These are phyloP conservation scores for Ceratonia siliqua DNA, from an alignment of 306 rosid genomes.

Conservation along the genomic window DNA sequence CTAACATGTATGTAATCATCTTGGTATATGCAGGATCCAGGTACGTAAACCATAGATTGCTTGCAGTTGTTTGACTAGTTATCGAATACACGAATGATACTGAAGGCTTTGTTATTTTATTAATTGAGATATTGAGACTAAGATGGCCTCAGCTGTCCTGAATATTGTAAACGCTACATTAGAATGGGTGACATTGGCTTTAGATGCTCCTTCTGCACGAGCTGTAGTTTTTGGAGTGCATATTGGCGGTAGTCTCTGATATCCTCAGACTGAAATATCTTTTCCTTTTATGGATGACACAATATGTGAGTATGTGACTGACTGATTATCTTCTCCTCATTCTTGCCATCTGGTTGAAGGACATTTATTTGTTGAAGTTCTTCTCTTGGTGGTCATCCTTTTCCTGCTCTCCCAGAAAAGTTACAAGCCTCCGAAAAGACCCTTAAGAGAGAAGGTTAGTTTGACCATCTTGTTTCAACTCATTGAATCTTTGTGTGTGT, in stretches of 20 bases:
- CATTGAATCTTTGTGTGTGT: neutral
- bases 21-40: conserved; percentile 35
- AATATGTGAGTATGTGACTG: conserved; percentile 4
- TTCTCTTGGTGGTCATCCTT: conserved; percentile 81
- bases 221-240: conserved; percentile 89
- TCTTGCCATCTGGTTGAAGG: conserved; percentile 55
- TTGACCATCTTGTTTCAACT: neutral
- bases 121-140: conserved; percentile 35
- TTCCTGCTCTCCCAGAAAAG: conserved; percentile 92
- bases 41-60: conserved; percentile 39
- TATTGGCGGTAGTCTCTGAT: conserved; percentile 71
- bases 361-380: conserved; percentile 80
- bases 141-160: conserved; percentile 57
- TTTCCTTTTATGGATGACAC: neutral
- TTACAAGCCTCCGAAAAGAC: conserved; percentile 97
- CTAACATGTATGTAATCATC: neutral
- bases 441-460: conserved; percentile 81
- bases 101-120: conserved; percentile 35
- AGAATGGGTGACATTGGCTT: conserved; percentile 62
- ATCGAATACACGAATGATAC: conserved; percentile 31
- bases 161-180: conserved; percentile 54
- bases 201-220: conserved; percentile 83
- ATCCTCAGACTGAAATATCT: neutral
- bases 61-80: conserved; percentile 45
- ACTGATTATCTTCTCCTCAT: neutral